phyloP scores from a whole-genome alignment of 352 stramenopile species.

The Globisporangium barbulae region DNA sequence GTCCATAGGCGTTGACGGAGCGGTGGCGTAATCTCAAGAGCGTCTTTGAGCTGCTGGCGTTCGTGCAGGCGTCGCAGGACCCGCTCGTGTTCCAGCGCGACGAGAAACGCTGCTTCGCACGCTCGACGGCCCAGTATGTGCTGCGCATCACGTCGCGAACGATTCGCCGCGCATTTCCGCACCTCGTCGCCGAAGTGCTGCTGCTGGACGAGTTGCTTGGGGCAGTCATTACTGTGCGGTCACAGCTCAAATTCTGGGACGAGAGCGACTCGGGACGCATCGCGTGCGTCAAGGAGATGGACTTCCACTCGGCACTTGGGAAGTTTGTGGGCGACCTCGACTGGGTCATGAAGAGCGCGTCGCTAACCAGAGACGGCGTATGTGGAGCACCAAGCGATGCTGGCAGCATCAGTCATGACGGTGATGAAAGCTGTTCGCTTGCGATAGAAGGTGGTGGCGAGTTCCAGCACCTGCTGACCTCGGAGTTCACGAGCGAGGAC shows the following conservation, averaged over 20 bases:
- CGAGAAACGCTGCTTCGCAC: constrained; percentile 10
- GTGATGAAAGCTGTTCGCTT: no score
- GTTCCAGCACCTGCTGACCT: background rate
- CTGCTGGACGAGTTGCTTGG: constrained; percentile 11
- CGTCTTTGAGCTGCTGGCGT: constrained; percentile 21
- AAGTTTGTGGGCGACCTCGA: constrained; percentile 15
- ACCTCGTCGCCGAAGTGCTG: constrained; percentile 4
- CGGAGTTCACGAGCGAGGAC: background rate
- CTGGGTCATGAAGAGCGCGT: constrained; percentile 11
- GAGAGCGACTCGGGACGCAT: constrained; percentile 7
- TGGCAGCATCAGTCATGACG: no score
- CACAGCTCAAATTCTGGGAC: constrained; percentile 14
- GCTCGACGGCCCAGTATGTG: constrained; percentile 17
- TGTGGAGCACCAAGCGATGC: background rate
- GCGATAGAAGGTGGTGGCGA: background rate
- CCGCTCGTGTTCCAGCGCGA: constrained; percentile 5
- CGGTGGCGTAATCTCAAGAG: constrained; percentile 15
- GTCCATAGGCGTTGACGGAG: background rate
- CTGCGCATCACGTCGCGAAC: constrained; percentile 16
- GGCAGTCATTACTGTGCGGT: constrained; percentile 5
- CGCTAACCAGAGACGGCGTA: constrained; percentile 10
- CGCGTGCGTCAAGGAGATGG: constrained; percentile 16
- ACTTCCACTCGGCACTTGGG: constrained; percentile 14
- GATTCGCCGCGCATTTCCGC: constrained; percentile 16
- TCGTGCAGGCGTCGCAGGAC: constrained; percentile 14